A percentile compares a stretch with the other conserved stretches of the same genome.
Conservation (phyloP, 768 basidiomycete genomes). For the Rubroboletus satanas region DNA sequence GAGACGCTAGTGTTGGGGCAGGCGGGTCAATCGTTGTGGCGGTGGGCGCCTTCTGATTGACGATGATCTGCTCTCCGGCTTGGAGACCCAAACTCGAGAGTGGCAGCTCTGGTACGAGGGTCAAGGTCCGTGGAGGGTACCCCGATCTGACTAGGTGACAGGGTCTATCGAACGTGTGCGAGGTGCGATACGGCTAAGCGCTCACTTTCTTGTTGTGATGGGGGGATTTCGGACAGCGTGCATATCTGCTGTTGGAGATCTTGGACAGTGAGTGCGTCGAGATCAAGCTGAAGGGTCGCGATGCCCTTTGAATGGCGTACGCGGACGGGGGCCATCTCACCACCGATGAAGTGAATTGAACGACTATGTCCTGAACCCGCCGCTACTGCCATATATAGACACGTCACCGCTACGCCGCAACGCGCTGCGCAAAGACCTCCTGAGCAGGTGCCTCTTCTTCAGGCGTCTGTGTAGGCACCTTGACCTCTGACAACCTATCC, state of each 20-base stretch:
- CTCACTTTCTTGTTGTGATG: constrained; percentile 77
- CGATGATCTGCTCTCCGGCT: constrained; percentile 83
- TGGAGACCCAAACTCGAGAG: constrained; percentile 73
- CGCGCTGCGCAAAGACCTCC: not conserved
- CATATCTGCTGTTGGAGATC: constrained; percentile 76
- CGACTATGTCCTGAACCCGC: not conserved
- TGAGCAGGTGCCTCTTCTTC: not conserved
- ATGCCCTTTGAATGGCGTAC: constrained; percentile 84
- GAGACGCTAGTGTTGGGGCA: constrained; percentile 8
- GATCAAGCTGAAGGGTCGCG: constrained; percentile 67
- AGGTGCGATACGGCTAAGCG: constrained; percentile 9
- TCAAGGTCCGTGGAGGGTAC: constrained; percentile 77
- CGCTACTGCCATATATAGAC: constrained; percentile 10
- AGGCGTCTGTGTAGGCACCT: constrained; percentile 16
- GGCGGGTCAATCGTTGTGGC: constrained; percentile 7
- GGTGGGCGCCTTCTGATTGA: constrained; percentile 42
- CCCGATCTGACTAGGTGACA: constrained; percentile 63
- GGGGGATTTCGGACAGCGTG: constrained; percentile 61
- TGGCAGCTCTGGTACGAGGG: constrained; percentile 68
- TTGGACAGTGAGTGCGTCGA: constrained; percentile 60
- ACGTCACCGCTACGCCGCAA: constrained; percentile 7
- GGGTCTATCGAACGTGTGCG: not conserved
- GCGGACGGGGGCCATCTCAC: constrained; percentile 64
- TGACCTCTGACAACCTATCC: constrained; percentile 21
- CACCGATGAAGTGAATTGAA: not conserved